phyloP scores from a whole-genome alignment of 768 basidiomycete species.

The Dendrothele bispora region DNA sequence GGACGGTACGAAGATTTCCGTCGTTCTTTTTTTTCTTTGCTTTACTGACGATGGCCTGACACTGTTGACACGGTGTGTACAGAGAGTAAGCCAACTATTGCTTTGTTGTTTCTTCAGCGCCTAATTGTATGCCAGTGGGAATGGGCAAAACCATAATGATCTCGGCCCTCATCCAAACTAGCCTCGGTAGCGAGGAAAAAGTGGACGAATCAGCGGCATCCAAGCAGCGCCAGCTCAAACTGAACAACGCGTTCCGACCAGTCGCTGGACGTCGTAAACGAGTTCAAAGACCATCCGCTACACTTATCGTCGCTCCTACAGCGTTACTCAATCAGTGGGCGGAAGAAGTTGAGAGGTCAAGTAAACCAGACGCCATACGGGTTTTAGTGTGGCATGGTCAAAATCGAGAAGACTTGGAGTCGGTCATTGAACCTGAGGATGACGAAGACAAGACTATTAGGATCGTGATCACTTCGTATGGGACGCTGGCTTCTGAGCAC shows the following conservation, averaged over 20 bases:
- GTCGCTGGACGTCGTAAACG: slow-evolving; percentile 30
- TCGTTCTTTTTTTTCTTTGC: slow-evolving; percentile 1
- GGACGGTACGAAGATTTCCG: slow-evolving; percentile 35
- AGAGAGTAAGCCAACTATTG: slow-evolving; percentile 48
- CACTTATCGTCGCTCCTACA: slow-evolving; percentile 75
- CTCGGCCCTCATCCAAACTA: slow-evolving; percentile 84
- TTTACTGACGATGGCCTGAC: slow-evolving; percentile 6
- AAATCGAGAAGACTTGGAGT: slow-evolving; percentile 73
- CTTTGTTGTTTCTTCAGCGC: neutral
- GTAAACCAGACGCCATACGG: slow-evolving; percentile 64
- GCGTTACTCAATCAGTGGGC: slow-evolving; percentile 92
- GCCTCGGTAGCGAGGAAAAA: slow-evolving; percentile 47
- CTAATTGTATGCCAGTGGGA: slow-evolving; percentile 59
- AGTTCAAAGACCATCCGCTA: slow-evolving; percentile 35
- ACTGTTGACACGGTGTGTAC: slow-evolving; percentile 2
- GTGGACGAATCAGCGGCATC: slow-evolving; percentile 23
- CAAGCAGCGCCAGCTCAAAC: slow-evolving; percentile 57
- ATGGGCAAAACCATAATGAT: slow-evolving; percentile 96
- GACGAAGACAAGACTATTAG: slow-evolving; percentile 54
- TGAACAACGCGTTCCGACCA: slow-evolving; percentile 64
- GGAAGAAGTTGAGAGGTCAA: slow-evolving; percentile 87
- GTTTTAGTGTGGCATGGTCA: slow-evolving; percentile 87
- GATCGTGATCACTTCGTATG: slow-evolving; percentile 90
- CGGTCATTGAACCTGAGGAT: slow-evolving; percentile 50
- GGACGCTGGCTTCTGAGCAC: slow-evolving; percentile 80